Evolutionary conservation across 345 rosid species (phyloP).

Genomic region (Pelargonium nanum): DNA sequence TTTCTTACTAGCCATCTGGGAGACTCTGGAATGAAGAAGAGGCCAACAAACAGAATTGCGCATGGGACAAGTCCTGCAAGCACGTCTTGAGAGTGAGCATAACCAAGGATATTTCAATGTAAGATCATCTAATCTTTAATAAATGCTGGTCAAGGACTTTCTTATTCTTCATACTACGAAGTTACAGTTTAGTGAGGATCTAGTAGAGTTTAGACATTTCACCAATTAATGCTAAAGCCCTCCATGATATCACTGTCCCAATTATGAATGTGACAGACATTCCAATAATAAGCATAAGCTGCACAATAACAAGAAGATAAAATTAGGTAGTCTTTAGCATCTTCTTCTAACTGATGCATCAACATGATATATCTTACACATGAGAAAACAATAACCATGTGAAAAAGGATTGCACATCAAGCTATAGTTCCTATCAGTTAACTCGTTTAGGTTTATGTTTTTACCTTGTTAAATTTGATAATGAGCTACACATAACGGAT

Average conservation of each 20-base stretch:
- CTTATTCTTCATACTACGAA: not conserved
- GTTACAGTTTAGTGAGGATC: not conserved
- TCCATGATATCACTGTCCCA: slow-evolving; percentile 73
- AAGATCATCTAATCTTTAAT: not conserved
- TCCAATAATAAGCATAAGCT: slow-evolving; percentile 67
- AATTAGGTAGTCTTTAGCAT: slow-evolving; percentile 5
- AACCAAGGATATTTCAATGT: not conserved
- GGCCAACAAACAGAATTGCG: slow-evolving; percentile 10
- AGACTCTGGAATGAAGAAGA: slow-evolving; percentile 17
- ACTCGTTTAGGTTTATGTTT: not conserved
- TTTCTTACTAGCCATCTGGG: slow-evolving; percentile 7
- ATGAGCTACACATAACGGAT: too few relatives aligned
- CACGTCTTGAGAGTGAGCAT: slow-evolving; percentile 12
- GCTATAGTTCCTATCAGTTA: not conserved
- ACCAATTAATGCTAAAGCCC: slow-evolving; percentile 74
- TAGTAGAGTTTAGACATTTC: slow-evolving; percentile 1
- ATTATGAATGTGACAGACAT: slow-evolving; percentile 77
- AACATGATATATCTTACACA: not conserved
- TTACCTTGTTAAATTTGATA: too few relatives aligned
- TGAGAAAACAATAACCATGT: too few relatives aligned
- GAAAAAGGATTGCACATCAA: not conserved
- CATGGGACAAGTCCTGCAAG: slow-evolving; percentile 14
- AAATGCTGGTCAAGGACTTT: too few relatives aligned
- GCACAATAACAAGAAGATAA: slow-evolving; percentile 13
- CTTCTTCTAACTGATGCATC: not conserved